These are phyloP conservation scores for Hypoxylon fuscum DNA, from an alignment of 495 filamentous ascomycete species.

Conservation along the genomic window DNA sequence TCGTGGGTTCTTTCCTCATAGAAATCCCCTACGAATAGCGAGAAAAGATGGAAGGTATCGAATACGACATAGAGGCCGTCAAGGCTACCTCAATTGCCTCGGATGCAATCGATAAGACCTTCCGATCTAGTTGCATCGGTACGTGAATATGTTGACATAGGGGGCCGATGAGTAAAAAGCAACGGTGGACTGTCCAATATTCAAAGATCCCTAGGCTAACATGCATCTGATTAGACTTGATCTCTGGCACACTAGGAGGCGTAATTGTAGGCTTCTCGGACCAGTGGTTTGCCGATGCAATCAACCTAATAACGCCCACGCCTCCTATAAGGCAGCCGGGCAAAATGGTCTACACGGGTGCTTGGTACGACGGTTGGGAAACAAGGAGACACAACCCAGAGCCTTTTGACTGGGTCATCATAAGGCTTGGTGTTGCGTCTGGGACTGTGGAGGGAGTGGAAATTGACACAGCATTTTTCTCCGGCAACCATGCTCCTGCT, in stretches of 20 bases:
- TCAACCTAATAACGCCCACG: conserved; percentile 79
- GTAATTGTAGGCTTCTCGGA: conserved; percentile 80
- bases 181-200: not conserved
- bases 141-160: conserved; percentile 36
- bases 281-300: conserved; percentile 87
- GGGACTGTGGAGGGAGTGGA: conserved; percentile 82
- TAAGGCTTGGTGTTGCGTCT: conserved; percentile 79
- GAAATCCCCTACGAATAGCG: not conserved
- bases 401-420: conserved; percentile 84
- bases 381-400: conserved; percentile 84
- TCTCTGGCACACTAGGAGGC: conserved; percentile 77
- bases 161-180: not conserved
- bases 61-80: conserved; percentile 59
- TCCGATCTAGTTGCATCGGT: conserved; percentile 76
- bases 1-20: conserved; percentile 1
- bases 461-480: conserved; percentile 87
- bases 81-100: conserved; percentile 58
- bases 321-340: conserved; percentile 80
- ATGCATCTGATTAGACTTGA: conserved; percentile 65
- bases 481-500: conserved; percentile 86
- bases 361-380: conserved; percentile 98
- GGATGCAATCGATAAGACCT: conserved; percentile 74
- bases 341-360: conserved; percentile 84
- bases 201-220: conserved; percentile 21
- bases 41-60: conserved; percentile 45